Base-by-base conservation (phyloP, 192 early-diverging fungal genomes). In the Dissophora ornata region DNA sequence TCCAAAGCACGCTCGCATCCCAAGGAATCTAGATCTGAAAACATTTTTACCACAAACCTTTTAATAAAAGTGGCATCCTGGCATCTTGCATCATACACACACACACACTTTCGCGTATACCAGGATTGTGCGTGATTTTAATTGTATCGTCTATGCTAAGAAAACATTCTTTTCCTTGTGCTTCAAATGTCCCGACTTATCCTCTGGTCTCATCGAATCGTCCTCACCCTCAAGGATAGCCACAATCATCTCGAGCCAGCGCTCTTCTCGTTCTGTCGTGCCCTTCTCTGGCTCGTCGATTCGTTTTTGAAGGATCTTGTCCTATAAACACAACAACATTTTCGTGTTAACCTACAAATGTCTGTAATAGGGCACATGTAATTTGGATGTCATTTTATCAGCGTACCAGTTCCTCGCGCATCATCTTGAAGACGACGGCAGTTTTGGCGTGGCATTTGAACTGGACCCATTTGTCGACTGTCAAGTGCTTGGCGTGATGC, bases 371-470 rank as follows among this genome's bases (percentile, higher is more conserved):
- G n/a, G n/a, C n/a, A 29, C 22, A 47, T 59, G 8, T 32, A 30
- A 13, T 9, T 9, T 38, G 36, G 36, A 9, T 38, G 13, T 38
- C 36, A n/a, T 47, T 32, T 30, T 47, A 21, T 4, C 44, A 18
- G 30, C 40, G 18, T 81, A 86, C 85, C 63, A 87, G 26, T 50
- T 85, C 69, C 26, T 81, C 67, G 19, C 86, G 71, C 48, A 87
- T 55, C 55, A 80, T 83, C 59, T 85, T 84, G 44, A 87, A 65
- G n/a, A 87, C 56, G 3, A 74, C 79, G 8, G 82, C 81, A 11
- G 86, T 83, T 56, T 85, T 81, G 26, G 82, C 83, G 53, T 80
- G 80, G 50, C 86, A 87, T 44, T 81, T 68, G 62, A 87, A 77
- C 42, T 82, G 66, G 18, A 87, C 79, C 82, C 81, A 85, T n/a